phyloP scores from a whole-genome alignment of 2,329 filamentous ascomycete species.

The Cladorrhinum sp. region DNA sequence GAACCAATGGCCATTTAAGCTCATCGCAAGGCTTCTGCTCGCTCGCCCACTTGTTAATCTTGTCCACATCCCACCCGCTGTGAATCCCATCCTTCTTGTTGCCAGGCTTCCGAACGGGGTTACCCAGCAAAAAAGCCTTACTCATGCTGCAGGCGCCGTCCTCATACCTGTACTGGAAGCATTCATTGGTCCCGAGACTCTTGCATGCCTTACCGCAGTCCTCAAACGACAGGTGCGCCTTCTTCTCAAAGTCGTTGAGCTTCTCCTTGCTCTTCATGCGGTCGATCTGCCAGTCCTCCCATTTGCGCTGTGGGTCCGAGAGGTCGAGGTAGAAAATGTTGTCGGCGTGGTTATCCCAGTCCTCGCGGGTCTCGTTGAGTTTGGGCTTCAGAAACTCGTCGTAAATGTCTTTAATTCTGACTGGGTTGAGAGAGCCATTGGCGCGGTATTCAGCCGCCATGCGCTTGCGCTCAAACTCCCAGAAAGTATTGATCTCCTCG shows the following conservation, averaged over 20 bases:
- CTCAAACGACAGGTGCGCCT: constrained; percentile 42
- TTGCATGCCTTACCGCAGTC: constrained; percentile 46
- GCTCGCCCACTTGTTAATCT: constrained; percentile 41
- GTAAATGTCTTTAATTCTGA: constrained; percentile 49
- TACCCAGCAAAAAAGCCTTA: constrained; percentile 38
- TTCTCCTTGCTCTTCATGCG: constrained; percentile 34
- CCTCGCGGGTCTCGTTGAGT: constrained; percentile 38
- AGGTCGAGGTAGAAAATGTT: constrained; percentile 41
- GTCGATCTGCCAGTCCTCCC: constrained; percentile 33
- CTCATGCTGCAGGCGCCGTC: constrained; percentile 39
- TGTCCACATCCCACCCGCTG: constrained; percentile 43
- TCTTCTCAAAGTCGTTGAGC: constrained; percentile 37
- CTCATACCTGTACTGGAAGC: constrained; percentile 43
- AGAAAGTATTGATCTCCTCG: constrained; percentile 49
- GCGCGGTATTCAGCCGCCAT: constrained; percentile 26
- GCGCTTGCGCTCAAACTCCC: constrained; percentile 48
- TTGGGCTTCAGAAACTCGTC: constrained; percentile 43
- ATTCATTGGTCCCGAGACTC: constrained; percentile 30
- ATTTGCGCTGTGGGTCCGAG: constrained; percentile 25
- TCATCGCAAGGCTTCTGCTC: constrained; percentile 36
- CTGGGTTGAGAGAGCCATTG: constrained; percentile 27
- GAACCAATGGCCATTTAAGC: constrained; percentile 32
- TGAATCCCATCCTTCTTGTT: constrained; percentile 32
- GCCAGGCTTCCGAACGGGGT: constrained; percentile 33
- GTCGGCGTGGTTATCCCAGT: constrained; percentile 55